phyloP scores from a whole-genome alignment of 352 stramenopile genomes.

The Aphanomyces euteiches region DNA sequence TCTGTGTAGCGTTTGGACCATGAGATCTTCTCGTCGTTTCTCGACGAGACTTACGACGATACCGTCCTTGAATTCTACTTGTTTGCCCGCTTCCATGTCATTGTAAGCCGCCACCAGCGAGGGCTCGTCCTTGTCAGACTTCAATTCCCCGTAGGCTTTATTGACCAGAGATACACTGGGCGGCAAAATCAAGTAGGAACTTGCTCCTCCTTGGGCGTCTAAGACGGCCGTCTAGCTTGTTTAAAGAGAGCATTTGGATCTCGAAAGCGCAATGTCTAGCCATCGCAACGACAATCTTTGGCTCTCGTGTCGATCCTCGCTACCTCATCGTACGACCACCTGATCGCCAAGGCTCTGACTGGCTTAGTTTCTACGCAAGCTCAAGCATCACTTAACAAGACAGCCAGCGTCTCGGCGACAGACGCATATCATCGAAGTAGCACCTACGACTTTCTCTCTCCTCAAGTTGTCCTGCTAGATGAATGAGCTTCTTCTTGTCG shows the following conservation, averaged over 20 bases:
- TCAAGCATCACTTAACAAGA: slow-evolving; percentile 41
- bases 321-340: slow-evolving; percentile 44
- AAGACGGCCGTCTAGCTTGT: slow-evolving; percentile 4
- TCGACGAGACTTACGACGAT: slow-evolving; percentile 52
- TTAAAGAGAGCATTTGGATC: slow-evolving; percentile 42
- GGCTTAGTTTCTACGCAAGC: slow-evolving; percentile 46
- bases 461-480: slow-evolving; percentile 4
- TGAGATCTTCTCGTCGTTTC: slow-evolving; percentile 56
- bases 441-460: neutral
- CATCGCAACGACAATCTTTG: slow-evolving; percentile 45
- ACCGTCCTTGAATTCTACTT: slow-evolving; percentile 53
- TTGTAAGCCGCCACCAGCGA: slow-evolving; percentile 37
- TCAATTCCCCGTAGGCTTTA: slow-evolving; percentile 26
- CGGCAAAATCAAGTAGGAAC: slow-evolving; percentile 29
- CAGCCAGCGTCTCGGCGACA: slow-evolving; percentile 32
- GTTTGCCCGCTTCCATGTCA: slow-evolving; percentile 39
- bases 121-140: slow-evolving; percentile 31
- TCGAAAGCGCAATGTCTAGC: slow-evolving; percentile 47
- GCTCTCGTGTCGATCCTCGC: slow-evolving; percentile 44
- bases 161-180: slow-evolving; percentile 33
- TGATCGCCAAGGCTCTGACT: neutral
- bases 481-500: slow-evolving; percentile 49
- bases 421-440: slow-evolving; percentile 37
- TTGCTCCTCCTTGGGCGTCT: neutral
- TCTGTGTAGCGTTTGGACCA: slow-evolving; percentile 44